Evolutionary conservation across 345 rosid species (phyloP).

Genomic region (Raphanus sativus): DNA sequence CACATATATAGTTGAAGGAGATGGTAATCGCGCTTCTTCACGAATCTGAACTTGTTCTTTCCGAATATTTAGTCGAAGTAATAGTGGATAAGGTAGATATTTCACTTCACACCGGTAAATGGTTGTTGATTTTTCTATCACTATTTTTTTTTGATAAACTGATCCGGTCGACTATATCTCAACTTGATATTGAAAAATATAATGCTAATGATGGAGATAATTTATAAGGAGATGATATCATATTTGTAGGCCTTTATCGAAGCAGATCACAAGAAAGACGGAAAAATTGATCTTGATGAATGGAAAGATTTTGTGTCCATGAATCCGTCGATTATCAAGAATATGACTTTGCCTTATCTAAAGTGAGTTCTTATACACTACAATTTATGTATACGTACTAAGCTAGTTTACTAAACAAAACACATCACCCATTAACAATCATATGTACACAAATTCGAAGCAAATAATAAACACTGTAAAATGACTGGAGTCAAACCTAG

Average conservation of each 20-base stretch:
- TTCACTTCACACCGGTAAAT: not conserved
- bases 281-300: constrained; percentile 79
- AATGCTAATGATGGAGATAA: not conserved
- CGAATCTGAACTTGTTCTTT: constrained; percentile 74
- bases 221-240: not conserved
- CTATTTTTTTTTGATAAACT: too few relatives aligned
- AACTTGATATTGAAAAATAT: not conserved
- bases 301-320: constrained; percentile 78
- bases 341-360: constrained; percentile 90
- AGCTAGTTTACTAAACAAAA: not conserved
- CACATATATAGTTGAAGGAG: constrained; percentile 60
- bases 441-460: not conserved
- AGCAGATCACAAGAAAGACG: constrained; percentile 72
- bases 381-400: not conserved
- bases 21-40: constrained; percentile 92
- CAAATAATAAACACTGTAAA: not conserved
- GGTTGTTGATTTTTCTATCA: too few relatives aligned
- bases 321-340: constrained; percentile 81
- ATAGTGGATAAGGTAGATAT: constrained; percentile 71
- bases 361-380: constrained; percentile 47
- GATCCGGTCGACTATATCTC: not conserved
- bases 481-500: not conserved
- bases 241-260: constrained; percentile 58
- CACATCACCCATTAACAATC: not conserved
- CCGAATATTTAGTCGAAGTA: constrained; percentile 66